Conservation (phyloP, 768 basidiomycete species). For the Termitomyces sp. region DNA sequence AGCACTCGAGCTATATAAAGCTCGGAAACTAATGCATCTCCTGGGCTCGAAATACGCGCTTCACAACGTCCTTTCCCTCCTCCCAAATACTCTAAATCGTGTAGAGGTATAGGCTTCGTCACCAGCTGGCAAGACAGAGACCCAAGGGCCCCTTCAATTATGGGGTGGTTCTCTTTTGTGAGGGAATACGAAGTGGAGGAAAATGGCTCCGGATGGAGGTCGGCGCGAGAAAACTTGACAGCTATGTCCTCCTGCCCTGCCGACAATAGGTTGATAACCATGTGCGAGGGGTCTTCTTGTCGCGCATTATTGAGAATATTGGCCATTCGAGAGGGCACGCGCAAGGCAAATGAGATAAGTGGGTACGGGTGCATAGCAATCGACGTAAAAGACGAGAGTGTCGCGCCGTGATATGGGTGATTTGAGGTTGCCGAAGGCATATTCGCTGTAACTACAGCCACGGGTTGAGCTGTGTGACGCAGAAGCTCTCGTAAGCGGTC, state of each 20-base stretch:
- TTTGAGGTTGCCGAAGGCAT: conserved; percentile 34
- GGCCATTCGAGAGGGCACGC: conserved; percentile 88
- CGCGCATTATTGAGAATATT: conserved; percentile 38
- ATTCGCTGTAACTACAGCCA: conserved; percentile 77
- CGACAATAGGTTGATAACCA: conserved; percentile 82
- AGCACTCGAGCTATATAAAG: conserved; percentile 81
- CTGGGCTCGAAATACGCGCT: conserved; percentile 9
- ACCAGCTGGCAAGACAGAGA: conserved; percentile 72
- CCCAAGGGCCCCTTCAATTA: conserved; percentile 60
- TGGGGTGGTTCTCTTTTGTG: conserved; percentile 52
- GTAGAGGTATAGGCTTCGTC: conserved; percentile 54
- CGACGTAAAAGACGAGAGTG: conserved; percentile 90
- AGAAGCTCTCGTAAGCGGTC: conserved; percentile 51
- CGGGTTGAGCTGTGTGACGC: conserved; percentile 79
- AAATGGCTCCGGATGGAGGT: conserved; percentile 1
- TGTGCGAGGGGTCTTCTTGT: conserved; percentile 33
- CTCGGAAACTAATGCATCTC: conserved; percentile 44
- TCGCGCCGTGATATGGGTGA: conserved; percentile 75
- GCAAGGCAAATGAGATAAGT: conserved; percentile 84
- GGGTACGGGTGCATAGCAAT: conserved; percentile 88
- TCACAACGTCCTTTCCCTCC: conserved; percentile 13
- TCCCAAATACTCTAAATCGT: conserved; percentile 42
- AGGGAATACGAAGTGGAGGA: conserved; percentile 30
- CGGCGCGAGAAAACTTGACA: conserved; percentile 22
- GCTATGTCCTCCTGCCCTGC: conserved; percentile 62